Base-by-base conservation (phyloP, 306 rosid genomes). In the Glycine soja region DNA sequence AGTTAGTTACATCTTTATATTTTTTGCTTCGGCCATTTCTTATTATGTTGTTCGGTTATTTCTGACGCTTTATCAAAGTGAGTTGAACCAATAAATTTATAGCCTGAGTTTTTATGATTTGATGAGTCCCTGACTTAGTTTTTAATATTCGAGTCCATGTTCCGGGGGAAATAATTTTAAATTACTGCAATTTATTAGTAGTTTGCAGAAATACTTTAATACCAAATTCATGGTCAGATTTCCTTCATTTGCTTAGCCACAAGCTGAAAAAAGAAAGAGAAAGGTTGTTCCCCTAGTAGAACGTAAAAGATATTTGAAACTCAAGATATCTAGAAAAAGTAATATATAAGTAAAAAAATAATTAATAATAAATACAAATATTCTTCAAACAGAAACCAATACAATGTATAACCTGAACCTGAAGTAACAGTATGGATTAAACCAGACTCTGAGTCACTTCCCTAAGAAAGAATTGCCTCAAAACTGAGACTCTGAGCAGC, bases 401-500 rank as follows among this genome's bases (percentile, higher is more conserved):
- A 43, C 51, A 71, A 56, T 24, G 76, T 54, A 85, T 65, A 63
- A 80, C 72, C 84, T 70, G 64, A 8, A 64, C 4, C 40, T 36
- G 40, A 0, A 36, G 61, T 11, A 64, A 18, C 5, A 54, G 65
- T 52, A 66, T 36, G 45, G 18, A 76, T 59, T 76, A 76, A 36
- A 70, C 16, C 74, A 65, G 24, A 36, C 40, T 65, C 74, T 38
- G 1, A 83, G 59, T 53, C 15, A 78, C 80, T 70, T 43, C 11
- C 79, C 81, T 76, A 70, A 62, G 51, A 85, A 89, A 83, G 88
- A 88, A 89, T 88, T 15, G 64, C 66, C 85, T 73, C 83, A 83
- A 80, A 67, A 52, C 74, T 77, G 69, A 77, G 48, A 78, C 47
- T 53, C 88, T 47, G 72, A 62, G 74, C n/a, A 15, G 77, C 15